Conservation (phyloP, 2,329 filamentous ascomycete genomes). For the Fusarium protoensiforme region DNA sequence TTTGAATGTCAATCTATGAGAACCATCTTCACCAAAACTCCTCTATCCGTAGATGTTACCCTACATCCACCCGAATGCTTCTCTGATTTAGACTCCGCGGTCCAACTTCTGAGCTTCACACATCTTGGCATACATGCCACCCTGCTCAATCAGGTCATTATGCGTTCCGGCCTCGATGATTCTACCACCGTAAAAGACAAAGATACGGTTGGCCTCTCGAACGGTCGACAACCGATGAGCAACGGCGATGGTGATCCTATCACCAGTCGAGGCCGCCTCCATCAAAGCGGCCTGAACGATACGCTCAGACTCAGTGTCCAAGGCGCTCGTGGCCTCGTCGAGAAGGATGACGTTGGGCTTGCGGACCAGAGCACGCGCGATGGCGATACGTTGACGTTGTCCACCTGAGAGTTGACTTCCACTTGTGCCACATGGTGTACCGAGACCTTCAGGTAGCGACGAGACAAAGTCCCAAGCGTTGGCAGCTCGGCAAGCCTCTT, state of each 20-base stretch:
- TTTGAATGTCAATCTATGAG: neutral
- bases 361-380: slow-evolving; percentile 15
- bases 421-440: slow-evolving; percentile 1
- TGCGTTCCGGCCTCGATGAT: slow-evolving; percentile 18
- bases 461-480: slow-evolving; percentile 17
- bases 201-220: slow-evolving; percentile 12
- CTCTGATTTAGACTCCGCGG: neutral
- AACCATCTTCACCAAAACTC: neutral
- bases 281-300: slow-evolving; percentile 17
- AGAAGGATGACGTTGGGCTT: slow-evolving; percentile 13
- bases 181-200: slow-evolving; percentile 14
- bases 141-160: slow-evolving; percentile 6
- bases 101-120: slow-evolving; percentile 6
- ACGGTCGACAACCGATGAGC: slow-evolving; percentile 17
- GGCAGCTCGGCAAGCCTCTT: slow-evolving; percentile 8
- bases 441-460: slow-evolving; percentile 5
- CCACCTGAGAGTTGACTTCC: slow-evolving; percentile 16
- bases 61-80: neutral
- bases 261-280: neutral
- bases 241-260: slow-evolving; percentile 23
- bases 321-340: slow-evolving; percentile 9
- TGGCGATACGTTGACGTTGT: slow-evolving; percentile 17
- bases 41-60: neutral
- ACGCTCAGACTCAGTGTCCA: slow-evolving; percentile 12
- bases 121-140: slow-evolving; percentile 17